Base-by-base conservation (phyloP, 768 basidiomycete genomes). In the Phanerochaete carnosa region DNA sequence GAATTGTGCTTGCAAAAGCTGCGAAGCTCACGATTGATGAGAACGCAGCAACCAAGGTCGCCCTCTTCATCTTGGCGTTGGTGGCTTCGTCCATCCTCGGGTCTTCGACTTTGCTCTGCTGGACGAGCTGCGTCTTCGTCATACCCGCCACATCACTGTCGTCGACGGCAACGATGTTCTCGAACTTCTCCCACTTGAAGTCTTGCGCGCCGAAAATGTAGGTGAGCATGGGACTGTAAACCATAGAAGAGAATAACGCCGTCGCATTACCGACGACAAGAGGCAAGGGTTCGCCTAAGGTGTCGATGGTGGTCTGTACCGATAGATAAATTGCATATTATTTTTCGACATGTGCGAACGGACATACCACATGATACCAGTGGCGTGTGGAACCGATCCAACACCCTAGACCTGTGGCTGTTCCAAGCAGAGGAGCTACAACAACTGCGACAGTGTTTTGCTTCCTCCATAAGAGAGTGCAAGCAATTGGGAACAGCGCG, bases 151-250 rank as follows among this genome's bases (percentile, higher is more conserved):
- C 29, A 78, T 94, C 12, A 78, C 85, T 19, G 72, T 90, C 39
- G 87, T 94, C 62, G 81, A 89, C 70, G 80, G 93, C 53, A 71
- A 85, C 87, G 76, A 88, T 94, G 62, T 80, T 85, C 59, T 92
- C 90, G 85, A 84, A 76, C 85, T 62, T 79, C 85, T 19, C 86
- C 80, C 55, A 83, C 83, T 63, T 79, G 82, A 9, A 70, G 50
- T 63, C 35, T 29, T 63, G 58, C 9, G 62, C 45, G 8, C 62
- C 62, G 49, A 64, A 52, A 16, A 50, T 32, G 32, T 54, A 61
- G 12, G 59, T 61, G 50, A 64, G 45, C 28, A 55, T 7, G 22
- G 49, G 39, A 33, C 53, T 47, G 22, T 61, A 60, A 11, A 64
- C 23, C 1, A 60, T 33, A 6, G 59, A 47, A n/a, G 56, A 57